These are phyloP conservation scores for Phytophthora macrochlamydospora DNA, from an alignment of 352 stramenopile species.

Conservation along the genomic window DNA sequence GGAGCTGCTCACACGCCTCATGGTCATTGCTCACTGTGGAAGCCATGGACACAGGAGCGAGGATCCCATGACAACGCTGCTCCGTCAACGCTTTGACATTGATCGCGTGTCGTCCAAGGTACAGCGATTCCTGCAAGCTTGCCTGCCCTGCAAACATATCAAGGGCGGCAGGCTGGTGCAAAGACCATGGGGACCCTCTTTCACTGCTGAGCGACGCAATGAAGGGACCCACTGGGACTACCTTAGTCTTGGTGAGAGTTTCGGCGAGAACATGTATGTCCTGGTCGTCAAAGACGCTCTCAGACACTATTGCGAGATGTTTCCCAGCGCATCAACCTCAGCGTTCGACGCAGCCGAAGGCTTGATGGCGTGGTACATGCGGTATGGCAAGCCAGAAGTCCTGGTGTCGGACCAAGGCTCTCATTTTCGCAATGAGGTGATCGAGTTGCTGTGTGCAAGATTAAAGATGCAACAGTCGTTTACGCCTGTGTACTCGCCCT, in stretches of 20 bases:
- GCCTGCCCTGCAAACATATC: slow-evolving; percentile 5
- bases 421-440: slow-evolving; percentile 9
- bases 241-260: not conserved
- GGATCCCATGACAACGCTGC: slow-evolving; percentile 2
- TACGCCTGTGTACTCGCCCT: not conserved
- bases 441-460: not conserved
- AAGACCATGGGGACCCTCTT: not conserved
- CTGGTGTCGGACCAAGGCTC: not conserved
- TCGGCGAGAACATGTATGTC: not conserved
- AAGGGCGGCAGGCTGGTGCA: not conserved
- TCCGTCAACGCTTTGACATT: not conserved
- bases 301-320: not conserved
- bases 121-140: slow-evolving; percentile 1
- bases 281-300: not conserved
- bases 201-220: not conserved
- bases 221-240: slow-evolving; percentile 1
- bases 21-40: slow-evolving; percentile 11
- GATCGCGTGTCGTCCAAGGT: not conserved
- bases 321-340: slow-evolving; percentile 1
- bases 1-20: not conserved
- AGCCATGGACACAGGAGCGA: not conserved
- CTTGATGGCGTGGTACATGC: slow-evolving; percentile 5
- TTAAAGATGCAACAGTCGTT: not conserved
- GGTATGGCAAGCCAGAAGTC: not conserved
- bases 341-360: not conserved